Evolutionary conservation across 768 basidiomycete genomes (phyloP), one percentile per base, ranked within the genome.

Genomic region (Rhizopogon vesiculosus): DNA sequence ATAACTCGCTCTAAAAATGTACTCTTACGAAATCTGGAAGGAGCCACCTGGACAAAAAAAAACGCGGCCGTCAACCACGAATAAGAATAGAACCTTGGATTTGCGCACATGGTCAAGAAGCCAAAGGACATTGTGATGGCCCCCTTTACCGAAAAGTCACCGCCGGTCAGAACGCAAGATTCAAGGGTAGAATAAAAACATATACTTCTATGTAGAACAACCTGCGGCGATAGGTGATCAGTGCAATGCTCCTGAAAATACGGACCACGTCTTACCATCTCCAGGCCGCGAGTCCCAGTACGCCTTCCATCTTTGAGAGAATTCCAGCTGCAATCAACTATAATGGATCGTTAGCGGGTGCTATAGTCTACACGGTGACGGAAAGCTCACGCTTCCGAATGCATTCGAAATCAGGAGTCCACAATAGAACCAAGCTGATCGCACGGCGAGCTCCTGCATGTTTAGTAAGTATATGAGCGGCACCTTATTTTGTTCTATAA

Each of bases 261-360:
- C 9, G 18, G n/a, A 18, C 12, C 55, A 5, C 8, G 19, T 35
- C 73, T 56, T 58, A 83, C 84, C 83, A 90, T 74, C 84, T 64
- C 88, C 88, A 90, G 9, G 85, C 86, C 29, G 82, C 65, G 42
- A 87, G 83, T 1, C 87, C 87, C 4, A 79, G 72, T 50, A 75
- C 76, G 1, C 85, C 87, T 57, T 91, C 79, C 87, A 90, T 86
- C 42, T 75, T 77, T 1, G 75, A 71, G 15, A 92, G 75, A 53
- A 90, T 86, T 10, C 85, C 88, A n/a, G 87, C 87, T 15, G 87
- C 89, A 62, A 89, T 80, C 7, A 89, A 65, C 82, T 87, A 56
- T 18, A 38, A 59, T 22, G 18, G 25, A 28, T 10, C 8, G 25
- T 31, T 44, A 45, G 33, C 33, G 1, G 18, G 25, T 15, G 29